These are phyloP conservation scores for Ceratopteris richardii DNA, from an alignment of 75 land plant genomes.

Conservation along the genomic window DNA sequence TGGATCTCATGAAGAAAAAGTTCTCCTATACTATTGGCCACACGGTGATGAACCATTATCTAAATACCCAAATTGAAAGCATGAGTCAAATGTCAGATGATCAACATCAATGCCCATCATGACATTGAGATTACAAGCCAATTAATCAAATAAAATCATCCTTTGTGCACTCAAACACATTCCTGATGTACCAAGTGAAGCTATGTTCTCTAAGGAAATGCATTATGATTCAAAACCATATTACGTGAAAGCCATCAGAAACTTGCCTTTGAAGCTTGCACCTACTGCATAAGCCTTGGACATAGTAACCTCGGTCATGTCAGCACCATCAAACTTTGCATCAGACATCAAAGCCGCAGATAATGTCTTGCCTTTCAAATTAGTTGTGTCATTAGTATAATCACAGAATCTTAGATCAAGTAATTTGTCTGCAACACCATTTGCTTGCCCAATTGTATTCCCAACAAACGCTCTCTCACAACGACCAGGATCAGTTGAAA, in stretches of 20 bases:
- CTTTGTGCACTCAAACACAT: no score
- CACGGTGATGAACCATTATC: no score
- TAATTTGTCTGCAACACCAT: constrained; percentile 93
- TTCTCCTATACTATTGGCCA: no score
- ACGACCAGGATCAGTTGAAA: constrained; percentile 82
- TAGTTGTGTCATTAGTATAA: constrained; percentile 73
- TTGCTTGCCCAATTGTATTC: constrained; percentile 98
- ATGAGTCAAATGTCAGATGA: no score
- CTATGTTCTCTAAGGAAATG: no score
- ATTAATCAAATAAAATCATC: no score
- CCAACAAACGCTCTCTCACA: constrained; percentile 92
- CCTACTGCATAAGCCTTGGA: constrained; percentile 99
- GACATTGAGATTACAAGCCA: no score
- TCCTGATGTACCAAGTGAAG: no score
- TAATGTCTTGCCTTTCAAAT: constrained; percentile 88
- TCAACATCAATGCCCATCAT: no score
- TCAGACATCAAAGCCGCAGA: constrained; percentile 92
- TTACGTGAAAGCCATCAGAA: background rate
- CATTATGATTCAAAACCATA: no score
- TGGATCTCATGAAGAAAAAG: no score
- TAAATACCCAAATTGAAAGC: no score
- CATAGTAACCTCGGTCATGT: constrained; percentile 95
- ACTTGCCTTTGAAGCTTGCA: constrained; percentile 92
- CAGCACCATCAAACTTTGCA: constrained; percentile 99
- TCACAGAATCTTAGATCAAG: constrained; percentile 92